Evolutionary conservation across 257 asterid genomes (phyloP).

Genomic region (Solanum infundibuliforme): DNA sequence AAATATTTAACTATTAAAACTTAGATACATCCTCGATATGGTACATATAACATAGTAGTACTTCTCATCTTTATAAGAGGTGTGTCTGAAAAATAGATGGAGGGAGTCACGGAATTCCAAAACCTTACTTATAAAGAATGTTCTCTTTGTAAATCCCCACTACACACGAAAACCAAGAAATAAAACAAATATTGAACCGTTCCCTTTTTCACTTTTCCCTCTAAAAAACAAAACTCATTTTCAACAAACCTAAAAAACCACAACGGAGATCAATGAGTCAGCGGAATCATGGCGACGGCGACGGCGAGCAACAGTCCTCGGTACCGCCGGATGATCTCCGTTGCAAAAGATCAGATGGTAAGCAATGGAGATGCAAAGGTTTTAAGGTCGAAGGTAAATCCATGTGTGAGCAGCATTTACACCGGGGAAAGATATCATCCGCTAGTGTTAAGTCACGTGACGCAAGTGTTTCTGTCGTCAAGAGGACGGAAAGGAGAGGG

Average conservation of each 20-base stretch:
- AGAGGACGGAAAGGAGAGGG: background rate
- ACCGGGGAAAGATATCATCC: background rate
- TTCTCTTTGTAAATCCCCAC: background rate
- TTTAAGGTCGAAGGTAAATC: conserved; percentile 8
- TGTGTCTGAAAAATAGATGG: too few species aligned
- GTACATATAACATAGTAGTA: too few species aligned
- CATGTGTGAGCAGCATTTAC: conserved; percentile 22
- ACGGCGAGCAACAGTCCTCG: background rate
- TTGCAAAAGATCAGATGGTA: conserved; percentile 15
- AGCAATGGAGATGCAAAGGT: conserved; percentile 19
- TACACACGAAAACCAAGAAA: background rate
- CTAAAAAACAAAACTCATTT: background rate
- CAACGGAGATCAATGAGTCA: background rate
- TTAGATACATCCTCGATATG: too few species aligned
- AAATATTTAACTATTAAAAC: too few species aligned
- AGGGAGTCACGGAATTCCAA: background rate
- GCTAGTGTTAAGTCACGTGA: background rate
- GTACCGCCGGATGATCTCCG: conserved; percentile 21
- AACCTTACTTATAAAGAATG: background rate
- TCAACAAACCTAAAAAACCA: background rate
- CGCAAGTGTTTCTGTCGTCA: background rate
- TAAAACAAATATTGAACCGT: background rate
- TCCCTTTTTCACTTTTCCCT: background rate
- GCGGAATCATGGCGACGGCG: background rate
- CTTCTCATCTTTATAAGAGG: too few species aligned